Base-by-base conservation (phyloP, 208 protist genomes). In the Trypanosoma caninum region DNA sequence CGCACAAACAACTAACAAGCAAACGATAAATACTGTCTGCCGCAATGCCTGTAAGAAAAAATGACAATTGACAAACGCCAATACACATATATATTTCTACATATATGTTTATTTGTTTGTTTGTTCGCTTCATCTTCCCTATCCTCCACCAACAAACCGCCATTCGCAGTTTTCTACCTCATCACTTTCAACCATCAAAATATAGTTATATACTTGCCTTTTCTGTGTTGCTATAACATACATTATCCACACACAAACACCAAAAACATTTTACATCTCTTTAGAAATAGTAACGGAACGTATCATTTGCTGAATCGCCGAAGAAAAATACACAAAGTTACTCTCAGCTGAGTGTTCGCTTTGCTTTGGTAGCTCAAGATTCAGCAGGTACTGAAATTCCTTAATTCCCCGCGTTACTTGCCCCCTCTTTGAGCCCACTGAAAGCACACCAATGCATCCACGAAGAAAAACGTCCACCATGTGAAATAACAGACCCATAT, bases 291-390 rank as follows among this genome's bases (percentile, higher is more conserved):
- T 45, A 44, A 82, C 54, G 20, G 65, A 64, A 14, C 78, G 72
- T 28, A 66, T 40, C n/a, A 95, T 70, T 60, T 95, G 89, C 3
- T 86, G 83, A 8, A 85, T 77, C 5, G 82, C 68, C 13, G 86
- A 80, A 16, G 76, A 80, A 57, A 95, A 93, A 62, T 92, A 95
- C 0, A 89, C 78, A 74, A 89, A 89, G 74, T 95, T 95, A 51
- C 86, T 93, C n/a, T 91, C 80, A 20, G 73, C 57, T 5, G 83
- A 77, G 61, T 91, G 86, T 58, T 95, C 86, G 38, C 86, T 84
- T 54, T 93, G 80, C 58, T 90, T 91, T 5, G 89, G 89, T 6
- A 95, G 57, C 66, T 95, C 80, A 31, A 89, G 60, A 61, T 92
- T 91, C 34, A 95, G 48, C 23, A 92, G 51, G 22, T 60, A 76